A percentile compares a stretch with the other conserved stretches of the same genome.
Evolutionary conservation across 1,139 yeast genomes (phyloP).

Genomic region (Pneumocystis oryctolagi): DNA sequence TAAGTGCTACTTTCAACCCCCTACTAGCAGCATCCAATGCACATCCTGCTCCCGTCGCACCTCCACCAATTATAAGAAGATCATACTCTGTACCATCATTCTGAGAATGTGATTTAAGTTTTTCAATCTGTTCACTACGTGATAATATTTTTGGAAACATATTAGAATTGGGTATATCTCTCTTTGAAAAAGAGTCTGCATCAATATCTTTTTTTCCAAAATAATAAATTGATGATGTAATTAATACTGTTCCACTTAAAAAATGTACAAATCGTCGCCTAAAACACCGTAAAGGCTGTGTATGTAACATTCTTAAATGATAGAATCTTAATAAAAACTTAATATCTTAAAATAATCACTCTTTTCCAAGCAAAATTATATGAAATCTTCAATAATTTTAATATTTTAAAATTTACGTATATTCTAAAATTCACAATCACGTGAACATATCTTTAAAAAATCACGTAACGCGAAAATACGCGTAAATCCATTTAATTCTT

Average conservation of each 20-base stretch:
- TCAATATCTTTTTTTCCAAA: not conserved
- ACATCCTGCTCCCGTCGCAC: slow-evolving; percentile 89
- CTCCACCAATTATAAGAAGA: slow-evolving; percentile 79
- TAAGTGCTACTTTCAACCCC: slow-evolving; percentile 74
- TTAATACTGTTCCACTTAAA: not conserved
- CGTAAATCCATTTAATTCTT: not conserved
- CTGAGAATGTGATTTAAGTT: not conserved
- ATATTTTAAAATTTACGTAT: too few species aligned
- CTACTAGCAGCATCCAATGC: slow-evolving; percentile 86
- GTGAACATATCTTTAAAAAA: not conserved
- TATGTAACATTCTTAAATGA: not conserved
- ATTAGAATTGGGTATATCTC: not conserved
- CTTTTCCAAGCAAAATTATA: too few species aligned
- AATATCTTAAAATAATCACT: not conserved
- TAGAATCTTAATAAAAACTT: not conserved
- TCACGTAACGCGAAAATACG: not conserved
- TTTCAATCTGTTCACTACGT: not conserved
- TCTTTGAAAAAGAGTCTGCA: not conserved
- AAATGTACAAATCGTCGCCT: not conserved
- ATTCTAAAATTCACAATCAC: too few species aligned
- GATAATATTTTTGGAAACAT: not conserved
- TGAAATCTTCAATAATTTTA: too few species aligned
- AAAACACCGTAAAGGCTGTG: not conserved
- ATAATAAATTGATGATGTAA: not conserved
- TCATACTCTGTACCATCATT: slow-evolving; percentile 34